These are phyloP conservation scores for Hirschfeldia incana DNA, from an alignment of 345 rosid species.

Conservation along the genomic window DNA sequence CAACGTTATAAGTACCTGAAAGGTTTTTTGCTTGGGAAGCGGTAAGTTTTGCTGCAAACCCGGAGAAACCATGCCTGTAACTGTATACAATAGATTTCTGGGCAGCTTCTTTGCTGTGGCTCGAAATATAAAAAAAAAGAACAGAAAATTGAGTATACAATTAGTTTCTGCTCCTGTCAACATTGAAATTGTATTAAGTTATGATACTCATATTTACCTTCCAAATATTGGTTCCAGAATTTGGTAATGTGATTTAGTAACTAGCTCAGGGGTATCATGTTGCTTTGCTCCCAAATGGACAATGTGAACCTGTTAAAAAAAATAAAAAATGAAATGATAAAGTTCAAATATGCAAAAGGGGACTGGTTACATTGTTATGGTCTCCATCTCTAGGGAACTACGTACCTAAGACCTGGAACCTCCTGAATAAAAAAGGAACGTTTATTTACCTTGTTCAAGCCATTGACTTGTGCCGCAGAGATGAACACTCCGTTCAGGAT, in stretches of 20 bases:
- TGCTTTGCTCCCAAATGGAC: constrained; percentile 62
- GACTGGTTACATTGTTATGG: not conserved
- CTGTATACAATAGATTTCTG: constrained; percentile 48
- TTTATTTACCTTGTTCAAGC: constrained; percentile 21
- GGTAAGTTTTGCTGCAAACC: constrained; percentile 56
- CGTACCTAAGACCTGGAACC: not conserved
- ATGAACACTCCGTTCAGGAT: constrained; percentile 15
- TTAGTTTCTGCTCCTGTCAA: not conserved
- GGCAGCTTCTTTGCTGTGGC: constrained; percentile 44
- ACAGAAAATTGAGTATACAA: not conserved
- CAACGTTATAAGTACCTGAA: constrained; percentile 35
- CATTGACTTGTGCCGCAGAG: constrained; percentile 1
- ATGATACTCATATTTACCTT: constrained; percentile 23
- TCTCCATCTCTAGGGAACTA: not conserved
- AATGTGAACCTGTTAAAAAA: constrained; percentile 67
- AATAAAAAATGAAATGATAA: not conserved
- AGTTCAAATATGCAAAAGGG: not conserved
- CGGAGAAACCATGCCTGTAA: constrained; percentile 51
- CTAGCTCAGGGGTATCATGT: constrained; percentile 44
- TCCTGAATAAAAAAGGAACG: not conserved
- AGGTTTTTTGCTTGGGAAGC: constrained; percentile 46
- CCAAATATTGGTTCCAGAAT: constrained; percentile 48
- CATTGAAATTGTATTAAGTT: not conserved
- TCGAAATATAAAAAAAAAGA: not conserved
- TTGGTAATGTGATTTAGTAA: constrained; percentile 58